These are phyloP conservation scores for Fusarium multiceps DNA, from an alignment of 2,329 filamentous ascomycete genomes.

Conservation along the genomic window DNA sequence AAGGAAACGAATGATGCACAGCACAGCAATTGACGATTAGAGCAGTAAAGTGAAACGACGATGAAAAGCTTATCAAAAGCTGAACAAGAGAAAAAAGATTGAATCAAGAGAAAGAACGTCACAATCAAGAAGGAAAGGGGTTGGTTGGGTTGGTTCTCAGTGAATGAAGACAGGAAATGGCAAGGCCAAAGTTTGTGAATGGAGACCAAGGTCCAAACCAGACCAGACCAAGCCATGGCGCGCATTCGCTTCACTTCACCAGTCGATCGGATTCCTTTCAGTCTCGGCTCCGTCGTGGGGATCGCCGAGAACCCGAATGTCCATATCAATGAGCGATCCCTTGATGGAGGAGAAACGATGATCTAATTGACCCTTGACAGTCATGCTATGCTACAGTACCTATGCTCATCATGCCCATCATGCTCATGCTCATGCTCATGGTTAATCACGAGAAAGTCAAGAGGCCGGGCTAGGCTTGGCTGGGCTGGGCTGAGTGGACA, in stretches of 20 bases:
- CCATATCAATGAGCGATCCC: constrained; percentile 17
- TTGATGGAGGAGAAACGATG: constrained; percentile 19
- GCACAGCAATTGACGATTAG: constrained; percentile 9
- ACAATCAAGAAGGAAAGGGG: constrained; percentile 30
- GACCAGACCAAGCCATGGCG: constrained; percentile 21
- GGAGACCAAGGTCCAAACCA: background rate
- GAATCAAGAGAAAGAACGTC: constrained; percentile 21
- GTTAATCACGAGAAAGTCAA: constrained; percentile 28
- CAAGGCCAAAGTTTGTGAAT: constrained; percentile 31
- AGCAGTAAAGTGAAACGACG: background rate
- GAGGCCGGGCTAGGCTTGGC: constrained; percentile 25
- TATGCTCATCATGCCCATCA: constrained; percentile 28
- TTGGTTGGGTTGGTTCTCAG: constrained; percentile 23
- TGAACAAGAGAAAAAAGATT: background rate
- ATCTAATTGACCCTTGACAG: constrained; percentile 27
- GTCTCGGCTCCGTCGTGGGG: constrained; percentile 20
- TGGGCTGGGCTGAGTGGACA: constrained; percentile 35
- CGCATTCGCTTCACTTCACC: constrained; percentile 27
- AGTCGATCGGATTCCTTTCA: constrained; percentile 34
- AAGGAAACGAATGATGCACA: background rate
- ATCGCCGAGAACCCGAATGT: constrained; percentile 34
- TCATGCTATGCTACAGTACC: background rate
- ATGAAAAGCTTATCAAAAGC: constrained; percentile 7
- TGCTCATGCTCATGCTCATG: constrained; percentile 23
- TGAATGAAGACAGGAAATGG: constrained; percentile 13